phyloP scores from a whole-genome alignment of 2,329 filamentous ascomycete species.

The Calonectria pseudoturangicola region DNA sequence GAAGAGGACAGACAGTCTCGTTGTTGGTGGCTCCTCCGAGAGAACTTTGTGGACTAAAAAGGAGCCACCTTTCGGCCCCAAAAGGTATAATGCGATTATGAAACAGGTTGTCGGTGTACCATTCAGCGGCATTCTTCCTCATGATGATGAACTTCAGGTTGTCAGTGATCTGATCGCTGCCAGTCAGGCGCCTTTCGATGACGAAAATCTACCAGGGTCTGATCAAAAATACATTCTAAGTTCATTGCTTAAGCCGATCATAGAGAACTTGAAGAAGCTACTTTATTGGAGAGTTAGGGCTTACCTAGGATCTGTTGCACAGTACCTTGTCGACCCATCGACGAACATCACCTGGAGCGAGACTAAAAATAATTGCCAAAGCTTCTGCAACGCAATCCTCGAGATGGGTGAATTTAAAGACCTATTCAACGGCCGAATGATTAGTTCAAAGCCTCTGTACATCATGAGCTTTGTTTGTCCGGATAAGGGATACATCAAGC shows the following conservation, averaged over 20 bases:
- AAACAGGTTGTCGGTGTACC: constrained; percentile 10
- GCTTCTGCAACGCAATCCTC: not conserved
- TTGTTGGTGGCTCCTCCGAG: not conserved
- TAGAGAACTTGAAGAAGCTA: not conserved
- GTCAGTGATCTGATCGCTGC: not conserved
- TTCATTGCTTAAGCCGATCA: not conserved
- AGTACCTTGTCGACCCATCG: not conserved
- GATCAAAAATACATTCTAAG: not conserved
- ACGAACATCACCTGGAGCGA: not conserved
- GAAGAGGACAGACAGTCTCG: not conserved
- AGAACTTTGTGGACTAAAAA: not conserved
- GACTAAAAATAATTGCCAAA: constrained; percentile 5
- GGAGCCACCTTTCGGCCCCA: not conserved
- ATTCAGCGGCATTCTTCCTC: not conserved
- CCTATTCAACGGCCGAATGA: not conserved
- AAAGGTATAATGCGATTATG: constrained; percentile 1
- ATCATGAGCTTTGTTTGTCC: constrained; percentile 18
- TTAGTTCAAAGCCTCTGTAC: not conserved
- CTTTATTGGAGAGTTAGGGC: not conserved
- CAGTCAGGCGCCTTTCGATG: constrained; percentile 1
- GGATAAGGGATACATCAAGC: constrained; percentile 9
- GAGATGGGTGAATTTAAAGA: not conserved
- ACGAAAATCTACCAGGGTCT: not conserved
- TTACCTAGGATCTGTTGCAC: not conserved
- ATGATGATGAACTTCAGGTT: not conserved